Evolutionary conservation across 129 eudicot genomes (phyloP).

Genomic region (Flaveria bidentis): DNA sequence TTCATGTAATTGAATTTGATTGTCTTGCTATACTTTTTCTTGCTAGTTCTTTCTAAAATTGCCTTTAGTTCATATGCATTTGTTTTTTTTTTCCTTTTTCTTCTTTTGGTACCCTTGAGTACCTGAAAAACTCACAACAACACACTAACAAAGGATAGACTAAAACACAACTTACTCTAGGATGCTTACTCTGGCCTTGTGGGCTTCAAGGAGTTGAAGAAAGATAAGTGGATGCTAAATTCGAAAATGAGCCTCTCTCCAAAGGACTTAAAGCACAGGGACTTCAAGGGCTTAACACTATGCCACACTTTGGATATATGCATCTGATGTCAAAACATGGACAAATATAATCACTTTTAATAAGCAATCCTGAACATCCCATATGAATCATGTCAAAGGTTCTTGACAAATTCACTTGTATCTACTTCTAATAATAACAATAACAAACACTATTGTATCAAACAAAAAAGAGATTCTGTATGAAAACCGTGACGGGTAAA

Average conservation of each 20-base stretch:
- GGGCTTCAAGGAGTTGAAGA: too few species aligned
- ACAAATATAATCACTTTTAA: neutral
- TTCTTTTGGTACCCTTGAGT: neutral
- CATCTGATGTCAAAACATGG: neutral
- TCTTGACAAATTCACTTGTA: neutral
- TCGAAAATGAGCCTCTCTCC: too few species aligned
- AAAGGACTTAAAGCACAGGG: too few species aligned
- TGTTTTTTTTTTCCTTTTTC: too few species aligned
- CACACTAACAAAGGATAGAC: too few species aligned
- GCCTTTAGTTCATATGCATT: neutral
- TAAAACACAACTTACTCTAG: too few species aligned
- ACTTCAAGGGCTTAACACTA: too few species aligned
- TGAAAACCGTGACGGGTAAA: neutral
- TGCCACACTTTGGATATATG: too few species aligned
- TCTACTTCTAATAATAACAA: constrained; percentile 4
- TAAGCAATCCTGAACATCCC: neutral
- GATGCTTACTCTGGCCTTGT: too few species aligned
- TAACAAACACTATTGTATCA: constrained; percentile 10
- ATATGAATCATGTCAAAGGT: constrained; percentile 6
- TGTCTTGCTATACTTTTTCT: constrained; percentile 31
- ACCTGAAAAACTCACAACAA: too few species aligned
- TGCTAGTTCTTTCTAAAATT: neutral
- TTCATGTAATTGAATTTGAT: constrained; percentile 20
- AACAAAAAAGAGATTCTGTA: constrained; percentile 5
- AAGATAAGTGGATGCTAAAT: too few species aligned